Conservation (phyloP, 164 flowering plant genomes). For the Sextonia rubra region DNA sequence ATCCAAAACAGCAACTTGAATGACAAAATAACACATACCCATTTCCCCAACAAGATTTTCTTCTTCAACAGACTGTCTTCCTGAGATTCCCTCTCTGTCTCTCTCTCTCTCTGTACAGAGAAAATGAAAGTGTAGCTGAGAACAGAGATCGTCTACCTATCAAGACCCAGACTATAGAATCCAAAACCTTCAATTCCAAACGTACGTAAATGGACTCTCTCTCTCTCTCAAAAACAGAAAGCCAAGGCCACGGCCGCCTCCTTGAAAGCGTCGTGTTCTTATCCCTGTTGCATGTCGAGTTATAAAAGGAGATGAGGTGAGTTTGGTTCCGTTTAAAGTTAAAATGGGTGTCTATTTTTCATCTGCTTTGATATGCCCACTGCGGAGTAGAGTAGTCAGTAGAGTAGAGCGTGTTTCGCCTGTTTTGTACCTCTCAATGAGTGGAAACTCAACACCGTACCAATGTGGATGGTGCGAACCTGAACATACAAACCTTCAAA, state of each 20-base stretch:
- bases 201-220: too few species aligned
- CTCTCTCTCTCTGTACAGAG: neutral
- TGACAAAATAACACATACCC: conserved; percentile 30
- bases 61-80: neutral
- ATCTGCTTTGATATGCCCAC: too few species aligned
- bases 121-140: neutral
- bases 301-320: too few species aligned
- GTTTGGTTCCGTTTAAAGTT: neutral
- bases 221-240: neutral
- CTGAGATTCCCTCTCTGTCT: neutral
- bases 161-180: conserved; percentile 32
- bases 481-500: too few species aligned
- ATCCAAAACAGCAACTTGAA: neutral
- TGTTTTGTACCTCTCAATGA: neutral
- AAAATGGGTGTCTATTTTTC: too few species aligned
- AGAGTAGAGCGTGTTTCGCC: neutral
- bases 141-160: neutral
- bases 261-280: neutral
- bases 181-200: conserved; percentile 30
- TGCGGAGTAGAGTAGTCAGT: neutral
- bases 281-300: too few species aligned
- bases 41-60: conserved; percentile 17
- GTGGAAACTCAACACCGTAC: neutral
- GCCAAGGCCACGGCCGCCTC: neutral
- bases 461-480: too few species aligned